phyloP scores from a whole-genome alignment of 2,329 filamentous ascomycete genomes.

The Colletotrichum destructivum region DNA sequence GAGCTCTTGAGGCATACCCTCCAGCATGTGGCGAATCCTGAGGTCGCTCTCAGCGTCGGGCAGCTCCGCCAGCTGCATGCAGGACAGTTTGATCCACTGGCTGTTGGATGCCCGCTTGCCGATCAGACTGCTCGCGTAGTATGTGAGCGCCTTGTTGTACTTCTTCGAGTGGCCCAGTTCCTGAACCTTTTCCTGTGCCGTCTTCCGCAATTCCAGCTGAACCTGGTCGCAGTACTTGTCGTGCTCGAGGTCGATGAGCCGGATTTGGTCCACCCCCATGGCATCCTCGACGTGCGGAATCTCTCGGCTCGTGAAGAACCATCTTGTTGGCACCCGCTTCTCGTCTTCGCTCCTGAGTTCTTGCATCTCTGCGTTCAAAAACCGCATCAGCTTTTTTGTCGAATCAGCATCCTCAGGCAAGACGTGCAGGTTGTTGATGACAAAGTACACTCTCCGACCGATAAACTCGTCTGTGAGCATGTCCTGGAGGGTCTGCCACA shows the following conservation, averaged over 20 bases:
- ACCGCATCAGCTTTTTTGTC: slow-evolving; percentile 54
- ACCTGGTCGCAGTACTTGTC: slow-evolving; percentile 56
- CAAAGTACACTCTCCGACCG: slow-evolving; percentile 56
- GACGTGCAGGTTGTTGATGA: slow-evolving; percentile 58
- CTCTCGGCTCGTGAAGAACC: slow-evolving; percentile 59
- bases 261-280: slow-evolving; percentile 49
- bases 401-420: slow-evolving; percentile 52
- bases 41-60: slow-evolving; percentile 55
- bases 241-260: slow-evolving; percentile 55
- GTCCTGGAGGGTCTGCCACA: slow-evolving; percentile 59
- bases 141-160: slow-evolving; percentile 59
- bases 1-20: slow-evolving; percentile 57
- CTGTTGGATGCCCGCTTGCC: slow-evolving; percentile 59
- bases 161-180: slow-evolving; percentile 53
- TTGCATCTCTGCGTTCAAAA: slow-evolving; percentile 50
- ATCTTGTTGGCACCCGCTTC: slow-evolving; percentile 50
- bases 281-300: slow-evolving; percentile 47
- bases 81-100: slow-evolving; percentile 61
- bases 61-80: slow-evolving; percentile 57
- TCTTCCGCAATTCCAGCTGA: slow-evolving; percentile 52
- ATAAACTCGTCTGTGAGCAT: slow-evolving; percentile 57
- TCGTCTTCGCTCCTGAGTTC: slow-evolving; percentile 44
- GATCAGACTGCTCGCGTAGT: slow-evolving; percentile 59
- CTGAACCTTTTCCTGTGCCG: slow-evolving; percentile 55
- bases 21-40: slow-evolving; percentile 55